Evolutionary conservation across 108 stramenopile species (phyloP), one percentile per base, ranked within the genome.

Genomic region (Cyclotella choctawhatcheeana): DNA sequence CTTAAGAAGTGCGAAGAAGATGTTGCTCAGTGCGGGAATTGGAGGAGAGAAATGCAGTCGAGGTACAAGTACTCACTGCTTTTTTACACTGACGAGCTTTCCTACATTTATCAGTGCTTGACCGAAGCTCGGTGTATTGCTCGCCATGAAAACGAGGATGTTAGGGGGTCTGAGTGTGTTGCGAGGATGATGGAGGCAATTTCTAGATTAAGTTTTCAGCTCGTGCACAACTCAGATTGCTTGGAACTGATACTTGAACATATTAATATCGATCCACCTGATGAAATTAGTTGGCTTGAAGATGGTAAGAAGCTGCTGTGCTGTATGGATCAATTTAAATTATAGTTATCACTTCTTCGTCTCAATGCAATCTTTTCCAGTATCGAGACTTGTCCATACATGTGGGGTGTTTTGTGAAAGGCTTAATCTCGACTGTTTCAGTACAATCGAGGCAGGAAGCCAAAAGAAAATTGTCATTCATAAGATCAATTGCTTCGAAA

Each of bases 211-310:
- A 64, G 63, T 29, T 47, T 48, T 0, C 48, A 52, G 29, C 7
- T 63, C 20, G 22, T 44, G 25, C 27, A 25, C 21, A 6, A 53
- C 8, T 14, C 70, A 0, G 20, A 64, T 16, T 71, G 45, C 26
- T 64, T 44, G 35, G 63, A 24, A 14, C 35, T 52, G 70, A 62
- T 71, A 12, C 17, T 16, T 27, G 30, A 48, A 0, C 21, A 44
- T 51, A 25, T 35, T 16, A 32, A 5, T 25, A 37, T 22, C 30
- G 12, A 18, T 52, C 12, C 70, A 45, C 30, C 50, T 8, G 47
- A 37, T 48, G 22, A 31, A 52, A 47, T 29, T 7, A 71, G 63
- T 26, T 71, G 70, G 70, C 70, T 71, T 63, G 60, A 64, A 65
- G 32, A 50, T 52, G 51, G 37, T 40, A 40, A 40, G 37, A 40